Percentiles rank a stretch among this genome's conserved stretches.
These are phyloP conservation scores for Acer yangbiense DNA, from an alignment of 345 rosid species.

Conservation along the genomic window DNA sequence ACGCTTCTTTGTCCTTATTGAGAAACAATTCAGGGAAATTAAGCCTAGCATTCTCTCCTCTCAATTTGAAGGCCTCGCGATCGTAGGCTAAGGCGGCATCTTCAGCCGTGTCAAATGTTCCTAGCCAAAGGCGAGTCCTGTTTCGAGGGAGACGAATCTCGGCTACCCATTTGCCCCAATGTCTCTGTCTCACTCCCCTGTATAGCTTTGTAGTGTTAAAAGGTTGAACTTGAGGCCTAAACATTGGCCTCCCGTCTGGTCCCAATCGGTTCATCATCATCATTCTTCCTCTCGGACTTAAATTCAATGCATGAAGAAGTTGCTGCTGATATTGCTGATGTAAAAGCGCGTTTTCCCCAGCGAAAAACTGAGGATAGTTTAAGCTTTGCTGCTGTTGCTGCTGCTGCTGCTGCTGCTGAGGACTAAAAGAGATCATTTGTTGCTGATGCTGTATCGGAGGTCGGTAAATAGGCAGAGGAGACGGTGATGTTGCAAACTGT, in stretches of 20 bases:
- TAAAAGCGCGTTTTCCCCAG: constrained; percentile 29
- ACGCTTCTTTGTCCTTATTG: constrained; percentile 47
- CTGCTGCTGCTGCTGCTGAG: constrained; percentile 51
- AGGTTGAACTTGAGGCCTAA: constrained; percentile 67
- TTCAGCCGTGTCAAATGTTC: constrained; percentile 92
- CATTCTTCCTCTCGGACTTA: constrained; percentile 80
- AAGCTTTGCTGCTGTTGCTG: constrained; percentile 37
- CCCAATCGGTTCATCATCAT: constrained; percentile 72
- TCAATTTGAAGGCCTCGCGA: constrained; percentile 81
- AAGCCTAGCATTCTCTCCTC: constrained; percentile 86
- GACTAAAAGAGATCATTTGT: constrained; percentile 76
- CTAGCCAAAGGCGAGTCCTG: constrained; percentile 92
- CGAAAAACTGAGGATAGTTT: constrained; percentile 36
- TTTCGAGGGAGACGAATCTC: constrained; percentile 95
- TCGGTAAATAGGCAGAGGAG: constrained; percentile 28
- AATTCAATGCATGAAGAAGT: constrained; percentile 56
- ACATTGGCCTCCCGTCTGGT: constrained; percentile 55
- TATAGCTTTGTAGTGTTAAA: constrained; percentile 75
- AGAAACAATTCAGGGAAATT: constrained; percentile 84
- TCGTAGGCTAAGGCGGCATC: constrained; percentile 94
- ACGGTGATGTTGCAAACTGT: constrained; percentile 33
- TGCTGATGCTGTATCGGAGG: constrained; percentile 43
- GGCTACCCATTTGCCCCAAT: constrained; percentile 99
- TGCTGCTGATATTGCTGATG: constrained; percentile 62
- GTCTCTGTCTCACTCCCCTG: constrained; percentile 91